Percentiles rank a stretch among this genome's conserved stretches.
Evolutionary conservation across 768 basidiomycete species (phyloP).

Genomic region (Suillus sp.): DNA sequence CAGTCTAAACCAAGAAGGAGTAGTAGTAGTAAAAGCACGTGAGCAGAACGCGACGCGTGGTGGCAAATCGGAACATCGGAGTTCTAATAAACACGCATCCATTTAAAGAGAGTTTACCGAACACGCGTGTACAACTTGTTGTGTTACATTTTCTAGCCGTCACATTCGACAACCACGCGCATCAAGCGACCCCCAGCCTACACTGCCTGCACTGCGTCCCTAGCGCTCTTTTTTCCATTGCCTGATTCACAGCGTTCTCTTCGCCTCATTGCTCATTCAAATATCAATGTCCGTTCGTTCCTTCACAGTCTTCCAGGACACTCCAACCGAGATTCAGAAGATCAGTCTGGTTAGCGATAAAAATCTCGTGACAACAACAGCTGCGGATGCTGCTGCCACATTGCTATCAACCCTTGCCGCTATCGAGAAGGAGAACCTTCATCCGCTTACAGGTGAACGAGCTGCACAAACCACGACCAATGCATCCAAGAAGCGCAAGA

Average conservation of each 20-base stretch:
- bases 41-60: conserved; percentile 26
- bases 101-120: conserved; percentile 35
- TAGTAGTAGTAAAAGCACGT: conserved; percentile 12
- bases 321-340: conserved; percentile 39
- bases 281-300: conserved; percentile 54
- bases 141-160: conserved; percentile 24
- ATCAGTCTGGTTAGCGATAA: conserved; percentile 31
- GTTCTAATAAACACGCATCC: conserved; percentile 31
- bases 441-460: conserved; percentile 72
- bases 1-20: conserved; percentile 1
- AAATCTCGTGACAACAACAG: conserved; percentile 22
- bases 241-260: conserved; percentile 9
- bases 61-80: conserved; percentile 36
- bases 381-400: conserved; percentile 34
- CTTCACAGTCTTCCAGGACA: conserved; percentile 68
- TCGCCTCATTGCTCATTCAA: conserved; percentile 15
- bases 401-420: conserved; percentile 39
- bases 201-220: conserved; percentile 11
- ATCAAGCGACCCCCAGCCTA: conserved; percentile 13
- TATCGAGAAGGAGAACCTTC: conserved; percentile 76
- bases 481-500: conserved; percentile 66
- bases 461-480: conserved; percentile 41
- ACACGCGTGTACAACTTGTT: conserved; percentile 20
- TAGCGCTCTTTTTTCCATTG: conserved; percentile 12
- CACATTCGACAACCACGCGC: conserved; percentile 33